A percentile compares a stretch with the other conserved stretches of the same genome.
Evolutionary conservation across 1,284 basidiomycete genomes (phyloP).

Genomic region (Marasmius sp.): DNA sequence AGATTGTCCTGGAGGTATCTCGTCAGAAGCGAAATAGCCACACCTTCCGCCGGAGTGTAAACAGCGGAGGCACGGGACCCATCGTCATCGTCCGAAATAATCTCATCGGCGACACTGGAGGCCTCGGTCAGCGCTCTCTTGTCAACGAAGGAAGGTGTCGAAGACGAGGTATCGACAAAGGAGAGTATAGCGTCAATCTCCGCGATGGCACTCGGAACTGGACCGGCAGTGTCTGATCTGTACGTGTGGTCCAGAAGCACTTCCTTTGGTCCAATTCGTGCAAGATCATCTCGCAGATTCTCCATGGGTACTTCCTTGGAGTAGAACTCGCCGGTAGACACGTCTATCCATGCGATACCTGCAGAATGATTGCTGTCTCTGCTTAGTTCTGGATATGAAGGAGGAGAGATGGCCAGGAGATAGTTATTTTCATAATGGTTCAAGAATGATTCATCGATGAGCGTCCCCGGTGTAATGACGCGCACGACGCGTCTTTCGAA

Average conservation of each 20-base stretch:
- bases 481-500: slow-evolving; percentile 82
- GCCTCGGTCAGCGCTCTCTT: not conserved
- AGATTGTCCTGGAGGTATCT: slow-evolving; percentile 71
- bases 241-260: slow-evolving; percentile 66
- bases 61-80: slow-evolving; percentile 10
- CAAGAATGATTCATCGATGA: slow-evolving; percentile 88
- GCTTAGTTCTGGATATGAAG: slow-evolving; percentile 9
- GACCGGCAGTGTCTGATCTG: slow-evolving; percentile 36
- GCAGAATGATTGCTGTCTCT: slow-evolving; percentile 18
- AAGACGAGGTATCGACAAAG: slow-evolving; percentile 29
- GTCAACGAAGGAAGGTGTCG: not conserved
- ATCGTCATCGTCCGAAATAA: slow-evolving; percentile 12
- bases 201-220: slow-evolving; percentile 43
- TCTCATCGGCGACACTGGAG: slow-evolving; percentile 18
- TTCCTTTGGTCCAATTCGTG: slow-evolving; percentile 80
- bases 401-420: slow-evolving; percentile 65
- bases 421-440: slow-evolving; percentile 87
- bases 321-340: slow-evolving; percentile 95
- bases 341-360: slow-evolving; percentile 89
- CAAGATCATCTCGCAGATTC: slow-evolving; percentile 79
- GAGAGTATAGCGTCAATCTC: slow-evolving; percentile 58
- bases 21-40: slow-evolving; percentile 69
- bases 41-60: slow-evolving; percentile 44
- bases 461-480: slow-evolving; percentile 88
- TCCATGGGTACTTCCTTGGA: slow-evolving; percentile 60